Evolutionary conservation across 2,329 filamentous ascomycete genomes (phyloP), one percentile per base, ranked within the genome.

Genomic region (Cadophora sp.): DNA sequence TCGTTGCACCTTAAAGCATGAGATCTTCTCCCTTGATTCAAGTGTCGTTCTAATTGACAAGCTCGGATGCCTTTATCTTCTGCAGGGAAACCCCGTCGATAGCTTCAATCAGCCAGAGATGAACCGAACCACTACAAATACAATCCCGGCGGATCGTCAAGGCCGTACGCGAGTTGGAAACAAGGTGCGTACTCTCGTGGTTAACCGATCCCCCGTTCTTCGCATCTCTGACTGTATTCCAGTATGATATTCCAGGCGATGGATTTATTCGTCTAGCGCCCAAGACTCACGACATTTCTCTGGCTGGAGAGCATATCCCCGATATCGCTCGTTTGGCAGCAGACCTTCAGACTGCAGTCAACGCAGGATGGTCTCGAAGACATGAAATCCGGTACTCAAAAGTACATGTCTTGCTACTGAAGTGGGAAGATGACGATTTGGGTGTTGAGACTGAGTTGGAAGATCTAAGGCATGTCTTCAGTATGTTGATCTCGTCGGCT

Each of bases 401-500:
- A 40, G 66, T 62, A 6, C 40, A 66, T 1, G 70, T 65, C 6
- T 27, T 71, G 14, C 19, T 71, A 11, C 6, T 71, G 12, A 59
- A 22, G 1, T 71, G 70, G 68, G 37, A 65, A 34, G 68, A 68
- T 7, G 70, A 71, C 56, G 68, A 68, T 58, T 22, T 70, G 8
- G 68, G 63, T 3, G 68, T 71, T 8, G 11, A 58, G 14, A 14
- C 9, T 1, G 68, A 71, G 37, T 16, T 70, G 27, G 19, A 63
- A 9, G 48, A 50, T 19, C 26, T 71, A 3, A 6, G 48, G 34
- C 51, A 51, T 26, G 65, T 70, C 4, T 64, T 71, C 9, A 27
- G 51, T 55, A 55, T 1, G 51, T 34, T 5, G n/a, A n/a, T n/a
- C 19, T 16, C 31, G 11, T 11, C 31, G 5, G 31, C 11, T 34